phyloP scores from a whole-genome alignment of 208 protist genomes.

The Trypanosoma lewisi region DNA sequence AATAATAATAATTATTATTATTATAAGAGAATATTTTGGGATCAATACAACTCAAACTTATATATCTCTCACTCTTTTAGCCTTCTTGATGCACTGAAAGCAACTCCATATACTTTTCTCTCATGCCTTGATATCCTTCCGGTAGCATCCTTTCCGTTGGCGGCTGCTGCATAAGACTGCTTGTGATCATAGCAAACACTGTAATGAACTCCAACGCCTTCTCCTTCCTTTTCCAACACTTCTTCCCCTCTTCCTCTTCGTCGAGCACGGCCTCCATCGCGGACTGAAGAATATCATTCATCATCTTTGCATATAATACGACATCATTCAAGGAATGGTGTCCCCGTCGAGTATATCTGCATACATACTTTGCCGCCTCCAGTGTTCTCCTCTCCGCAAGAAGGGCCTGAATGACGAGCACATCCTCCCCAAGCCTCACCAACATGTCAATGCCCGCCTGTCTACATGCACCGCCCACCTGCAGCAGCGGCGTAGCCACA shows the following conservation, averaged over 20 bases:
- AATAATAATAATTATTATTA: no score
- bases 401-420: slow-evolving; percentile 16
- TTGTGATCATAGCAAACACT: slow-evolving; percentile 21
- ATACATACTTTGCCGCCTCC: slow-evolving; percentile 3
- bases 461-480: slow-evolving; percentile 13
- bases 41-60: background rate
- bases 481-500: slow-evolving; percentile 19
- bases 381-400: slow-evolving; percentile 12
- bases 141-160: slow-evolving; percentile 2
- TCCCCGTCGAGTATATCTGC: no score
- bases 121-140: background rate
- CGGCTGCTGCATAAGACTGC: slow-evolving; percentile 4
- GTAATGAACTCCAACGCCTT: slow-evolving; percentile 20
- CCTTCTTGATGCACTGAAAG: background rate
- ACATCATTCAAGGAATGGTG: background rate
- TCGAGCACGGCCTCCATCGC: slow-evolving; percentile 23
- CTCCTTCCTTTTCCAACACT: background rate
- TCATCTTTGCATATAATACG: background rate
- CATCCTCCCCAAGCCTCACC: slow-evolving; percentile 6
- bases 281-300: slow-evolving; percentile 25
- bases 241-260: slow-evolving; percentile 9
- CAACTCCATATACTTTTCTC: slow-evolving; percentile 18
- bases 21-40: background rate
- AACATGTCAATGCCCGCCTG: slow-evolving; percentile 30
- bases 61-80: background rate